Conservation (phyloP, 2,329 filamentous ascomycete genomes). For the Chaetomium strumarium region DNA sequence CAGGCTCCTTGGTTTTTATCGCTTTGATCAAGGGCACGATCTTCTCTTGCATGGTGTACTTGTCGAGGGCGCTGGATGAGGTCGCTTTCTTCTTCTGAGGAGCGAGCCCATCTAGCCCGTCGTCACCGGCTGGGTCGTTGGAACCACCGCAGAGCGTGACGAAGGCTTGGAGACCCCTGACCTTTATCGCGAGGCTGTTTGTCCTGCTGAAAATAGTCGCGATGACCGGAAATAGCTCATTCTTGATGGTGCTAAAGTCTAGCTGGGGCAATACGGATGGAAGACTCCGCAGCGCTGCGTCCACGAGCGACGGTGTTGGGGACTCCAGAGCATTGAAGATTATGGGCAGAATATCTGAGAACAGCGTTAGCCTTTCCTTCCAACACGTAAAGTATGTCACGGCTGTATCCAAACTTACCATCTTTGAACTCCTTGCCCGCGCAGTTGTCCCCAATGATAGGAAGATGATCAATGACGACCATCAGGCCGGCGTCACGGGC, state of each 20-base stretch:
- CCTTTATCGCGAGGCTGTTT: constrained; percentile 89
- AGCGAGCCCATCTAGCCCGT: constrained; percentile 70
- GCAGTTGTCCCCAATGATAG: constrained; percentile 70
- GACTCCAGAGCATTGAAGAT: constrained; percentile 80
- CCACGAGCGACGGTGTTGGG: constrained; percentile 80
- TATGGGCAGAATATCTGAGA: constrained; percentile 76
- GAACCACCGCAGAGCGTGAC: constrained; percentile 80
- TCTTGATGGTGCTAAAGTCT: constrained; percentile 95
- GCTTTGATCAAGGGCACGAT: constrained; percentile 82
- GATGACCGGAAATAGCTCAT: constrained; percentile 90
- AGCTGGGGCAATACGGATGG: constrained; percentile 78
- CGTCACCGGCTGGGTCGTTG: constrained; percentile 46
- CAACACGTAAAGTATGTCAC: not conserved
- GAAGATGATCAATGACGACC: constrained; percentile 81
- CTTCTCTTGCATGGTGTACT: constrained; percentile 98
- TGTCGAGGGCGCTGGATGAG: constrained; percentile 79
- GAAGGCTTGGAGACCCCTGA: constrained; percentile 85
- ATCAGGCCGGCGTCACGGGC: constrained; percentile 85
- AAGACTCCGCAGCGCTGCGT: constrained; percentile 73
- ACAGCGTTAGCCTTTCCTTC: constrained; percentile 6
- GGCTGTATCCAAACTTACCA: constrained; percentile 43
- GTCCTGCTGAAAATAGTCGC: constrained; percentile 88
- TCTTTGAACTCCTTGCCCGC: constrained; percentile 93
- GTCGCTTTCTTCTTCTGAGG: constrained; percentile 55
- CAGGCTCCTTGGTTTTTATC: constrained; percentile 97